A percentile compares a stretch with the other conserved stretches of the same genome.
phyloP scores from a whole-genome alignment of 768 basidiomycete genomes.

The Podaxis sp. region DNA sequence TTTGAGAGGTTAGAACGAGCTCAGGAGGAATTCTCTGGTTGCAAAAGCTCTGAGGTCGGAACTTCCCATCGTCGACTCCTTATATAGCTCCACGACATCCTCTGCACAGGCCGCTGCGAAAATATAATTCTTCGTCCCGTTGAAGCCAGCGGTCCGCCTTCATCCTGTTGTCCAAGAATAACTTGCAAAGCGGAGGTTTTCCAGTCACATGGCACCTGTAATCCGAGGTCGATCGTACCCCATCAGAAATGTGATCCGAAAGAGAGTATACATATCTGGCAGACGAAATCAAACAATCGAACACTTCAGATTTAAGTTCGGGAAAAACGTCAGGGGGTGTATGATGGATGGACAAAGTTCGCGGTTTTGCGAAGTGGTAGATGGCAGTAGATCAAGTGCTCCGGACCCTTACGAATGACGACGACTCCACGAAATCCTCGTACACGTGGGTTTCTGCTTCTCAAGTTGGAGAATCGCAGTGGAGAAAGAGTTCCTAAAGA shows the following conservation, averaged over 20 bases:
- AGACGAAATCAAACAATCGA: not conserved
- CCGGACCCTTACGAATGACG: not conserved
- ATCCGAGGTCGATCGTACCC: not conserved
- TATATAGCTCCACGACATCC: not conserved
- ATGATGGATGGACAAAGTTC: conserved; percentile 10
- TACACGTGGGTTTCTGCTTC: not conserved
- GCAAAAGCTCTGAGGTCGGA: not conserved
- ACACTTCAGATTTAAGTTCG: not conserved
- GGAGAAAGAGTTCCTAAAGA: not conserved
- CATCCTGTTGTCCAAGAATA: not conserved
- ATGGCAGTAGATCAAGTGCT: not conserved
- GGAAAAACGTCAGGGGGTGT: not conserved
- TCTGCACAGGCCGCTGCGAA: not conserved
- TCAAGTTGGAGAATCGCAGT: not conserved
- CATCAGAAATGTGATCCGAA: conserved; percentile 1
- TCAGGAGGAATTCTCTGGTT: not conserved
- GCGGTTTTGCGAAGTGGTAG: not conserved
- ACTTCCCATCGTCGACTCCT: not conserved
- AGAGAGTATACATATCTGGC: not conserved
- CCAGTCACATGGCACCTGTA: not conserved
- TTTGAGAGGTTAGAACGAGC: not conserved
- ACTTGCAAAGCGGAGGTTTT: not conserved
- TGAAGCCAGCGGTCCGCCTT: not conserved
- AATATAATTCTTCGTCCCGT: not conserved
- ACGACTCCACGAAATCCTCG: not conserved